Evolutionary conservation across 495 filamentous ascomycete species (phyloP), one percentile per base, ranked within the genome.

Genomic region (Lophiostoma macrostomum): DNA sequence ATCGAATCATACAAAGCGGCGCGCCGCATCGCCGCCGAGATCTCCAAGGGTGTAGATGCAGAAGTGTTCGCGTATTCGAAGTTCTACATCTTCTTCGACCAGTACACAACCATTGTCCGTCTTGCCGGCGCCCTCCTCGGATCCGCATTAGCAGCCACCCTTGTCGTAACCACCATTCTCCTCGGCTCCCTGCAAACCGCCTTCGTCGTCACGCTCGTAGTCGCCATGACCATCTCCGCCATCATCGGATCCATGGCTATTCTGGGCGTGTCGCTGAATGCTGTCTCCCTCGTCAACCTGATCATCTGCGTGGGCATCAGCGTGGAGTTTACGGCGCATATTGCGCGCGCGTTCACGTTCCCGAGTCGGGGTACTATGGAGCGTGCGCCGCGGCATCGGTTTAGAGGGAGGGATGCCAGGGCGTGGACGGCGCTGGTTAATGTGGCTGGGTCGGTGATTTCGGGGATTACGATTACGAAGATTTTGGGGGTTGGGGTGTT

Each of bases 71-170:
- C 93, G 0, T 98, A 98, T 68, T 88, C 85, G 34, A 85, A 96
- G 60, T 91, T 93, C 67, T 98, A 98, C 73, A 90, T 98, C 61
- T 98, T 96, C 79, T 97, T 98, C 67, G 91, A 98, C 71, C 93
- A 96, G 66, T 98, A 98, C 68, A 77, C 87, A 1, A 78, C 80
- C 50, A 96, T 98, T 57, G 82, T 93, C 27, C 75, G 71, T 22
- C 78, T 96, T 4, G 88, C 93, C 0, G 82, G 78, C 4, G 78
- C 85, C 0, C 79, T 98, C 6, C 76, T 98, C 46, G 83, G 88
- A 29, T 85, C 86, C 4, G 93, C 89, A 0, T 74, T 96, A 18
- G 87, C 75, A 22, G 86, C 91, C 57, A 91, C 96, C 55, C 84
- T 95, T 50, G 50, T 85, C 24, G 75, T 97, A 44, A 82, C 88